Conservation (phyloP, 768 basidiomycete genomes). For the Candolleomyces efflorescens region DNA sequence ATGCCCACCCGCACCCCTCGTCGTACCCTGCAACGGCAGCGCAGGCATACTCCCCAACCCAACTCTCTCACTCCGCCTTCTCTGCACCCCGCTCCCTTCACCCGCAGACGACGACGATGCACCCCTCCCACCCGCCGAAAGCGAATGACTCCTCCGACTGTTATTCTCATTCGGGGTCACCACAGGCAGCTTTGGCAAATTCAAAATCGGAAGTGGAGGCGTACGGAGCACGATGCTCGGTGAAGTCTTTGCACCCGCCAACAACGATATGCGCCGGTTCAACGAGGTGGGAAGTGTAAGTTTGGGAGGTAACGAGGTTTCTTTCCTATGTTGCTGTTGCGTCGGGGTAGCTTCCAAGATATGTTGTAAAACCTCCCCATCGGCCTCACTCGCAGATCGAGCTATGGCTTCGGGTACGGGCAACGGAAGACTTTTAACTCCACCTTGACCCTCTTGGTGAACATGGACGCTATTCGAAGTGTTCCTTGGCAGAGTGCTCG, state of each 20-base stretch:
- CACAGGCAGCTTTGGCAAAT: slow-evolving; percentile 51
- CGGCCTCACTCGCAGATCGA: slow-evolving; percentile 1
- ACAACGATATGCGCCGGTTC: slow-evolving; percentile 10
- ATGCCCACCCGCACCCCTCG: slow-evolving; percentile 25
- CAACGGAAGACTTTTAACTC: not conserved
- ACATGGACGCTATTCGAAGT: no score
- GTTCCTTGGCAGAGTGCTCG: no score
- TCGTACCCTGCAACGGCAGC: slow-evolving; percentile 21
- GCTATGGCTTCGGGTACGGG: not conserved
- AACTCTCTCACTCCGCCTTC: slow-evolving; percentile 28
- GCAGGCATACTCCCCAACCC: slow-evolving; percentile 54
- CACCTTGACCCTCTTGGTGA: no score
- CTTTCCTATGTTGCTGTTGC: not conserved
- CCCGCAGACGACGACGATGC: not conserved
- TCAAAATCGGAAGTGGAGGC: slow-evolving; percentile 36
- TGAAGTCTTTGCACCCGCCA: slow-evolving; percentile 21
- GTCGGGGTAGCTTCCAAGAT: not conserved
- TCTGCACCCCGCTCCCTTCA: not conserved
- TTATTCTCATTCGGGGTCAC: slow-evolving; percentile 18
- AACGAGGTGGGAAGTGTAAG: slow-evolving; percentile 1
- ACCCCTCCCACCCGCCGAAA: no score
- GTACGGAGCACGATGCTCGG: slow-evolving; percentile 26
- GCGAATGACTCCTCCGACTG: no score
- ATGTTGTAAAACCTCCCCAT: not conserved
- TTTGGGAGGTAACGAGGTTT: slow-evolving; percentile 1